These are phyloP conservation scores for Alternaria solani DNA, from an alignment of 2,329 filamentous ascomycete genomes.

Conservation along the genomic window DNA sequence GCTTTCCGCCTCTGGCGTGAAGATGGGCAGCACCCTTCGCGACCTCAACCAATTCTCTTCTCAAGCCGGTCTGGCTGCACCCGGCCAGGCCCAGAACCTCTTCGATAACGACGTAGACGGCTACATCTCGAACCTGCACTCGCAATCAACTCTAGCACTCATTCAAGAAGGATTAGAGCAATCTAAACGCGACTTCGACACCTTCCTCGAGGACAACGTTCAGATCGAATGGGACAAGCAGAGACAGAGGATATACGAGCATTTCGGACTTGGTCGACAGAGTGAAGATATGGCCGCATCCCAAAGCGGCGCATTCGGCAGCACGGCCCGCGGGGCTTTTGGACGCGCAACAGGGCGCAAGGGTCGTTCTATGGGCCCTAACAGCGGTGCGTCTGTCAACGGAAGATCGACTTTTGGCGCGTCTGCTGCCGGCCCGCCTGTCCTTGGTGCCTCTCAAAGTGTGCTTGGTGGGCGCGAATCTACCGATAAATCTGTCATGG, in stretches of 20 bases:
- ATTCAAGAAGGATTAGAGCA: constrained; percentile 90
- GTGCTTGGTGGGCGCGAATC: constrained; percentile 69
- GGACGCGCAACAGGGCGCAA: constrained; percentile 57
- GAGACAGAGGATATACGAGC: constrained; percentile 90
- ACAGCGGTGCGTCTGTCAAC: constrained; percentile 41
- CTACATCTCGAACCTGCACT: constrained; percentile 85
- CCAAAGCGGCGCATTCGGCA: constrained; percentile 47
- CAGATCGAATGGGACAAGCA: constrained; percentile 96
- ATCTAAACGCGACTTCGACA: constrained; percentile 89
- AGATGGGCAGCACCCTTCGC: constrained; percentile 82
- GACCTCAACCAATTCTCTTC: constrained; percentile 83
- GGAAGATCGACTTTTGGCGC: constrained; percentile 63
- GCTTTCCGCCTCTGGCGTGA: constrained; percentile 90
- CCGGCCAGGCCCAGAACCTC: constrained; percentile 46
- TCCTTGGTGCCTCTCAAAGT: constrained; percentile 79
- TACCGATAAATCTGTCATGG: constrained; percentile 62
- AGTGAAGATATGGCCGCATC: constrained; percentile 50
- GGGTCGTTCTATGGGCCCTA: constrained; percentile 50
- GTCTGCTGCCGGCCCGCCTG: constrained; percentile 75
- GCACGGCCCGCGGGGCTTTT: constrained; percentile 58
- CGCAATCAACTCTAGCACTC: constrained; percentile 89
- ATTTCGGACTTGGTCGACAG: constrained; percentile 79
- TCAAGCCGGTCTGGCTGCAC: constrained; percentile 68
- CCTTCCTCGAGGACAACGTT: constrained; percentile 92
- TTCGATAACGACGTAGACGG: constrained; percentile 68